Evolutionary conservation across 2,329 filamentous ascomycete genomes (phyloP).

Genomic region (Monosporascus ibericus): DNA sequence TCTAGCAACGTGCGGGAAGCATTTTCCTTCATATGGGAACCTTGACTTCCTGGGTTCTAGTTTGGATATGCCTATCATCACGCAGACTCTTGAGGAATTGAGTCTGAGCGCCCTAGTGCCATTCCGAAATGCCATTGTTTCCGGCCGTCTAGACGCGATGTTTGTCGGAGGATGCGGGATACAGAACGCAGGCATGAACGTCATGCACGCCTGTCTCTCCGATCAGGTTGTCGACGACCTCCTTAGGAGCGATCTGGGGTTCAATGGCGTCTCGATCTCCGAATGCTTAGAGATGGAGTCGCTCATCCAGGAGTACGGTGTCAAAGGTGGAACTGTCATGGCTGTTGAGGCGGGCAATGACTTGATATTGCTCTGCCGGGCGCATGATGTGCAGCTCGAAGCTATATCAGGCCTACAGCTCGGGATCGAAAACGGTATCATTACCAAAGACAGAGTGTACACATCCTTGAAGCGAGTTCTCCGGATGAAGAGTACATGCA

Average conservation of each 20-base stretch:
- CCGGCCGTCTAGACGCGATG: constrained; percentile 80
- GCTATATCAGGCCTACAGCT: constrained; percentile 85
- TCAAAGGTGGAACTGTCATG: constrained; percentile 95
- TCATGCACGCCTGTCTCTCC: constrained; percentile 90
- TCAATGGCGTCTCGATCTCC: constrained; percentile 87
- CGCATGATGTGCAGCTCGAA: constrained; percentile 83
- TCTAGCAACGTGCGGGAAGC: constrained; percentile 84
- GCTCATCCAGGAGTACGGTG: constrained; percentile 90
- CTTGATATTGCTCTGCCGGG: constrained; percentile 79
- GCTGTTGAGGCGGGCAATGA: constrained; percentile 95
- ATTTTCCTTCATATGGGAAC: constrained; percentile 95
- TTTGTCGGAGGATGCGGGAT: constrained; percentile 95
- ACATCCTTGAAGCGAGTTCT: constrained; percentile 76
- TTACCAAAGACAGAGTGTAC: constrained; percentile 72
- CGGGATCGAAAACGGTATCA: constrained; percentile 84
- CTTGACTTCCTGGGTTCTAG: constrained; percentile 89
- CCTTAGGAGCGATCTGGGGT: constrained; percentile 80
- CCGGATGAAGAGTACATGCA: constrained; percentile 75
- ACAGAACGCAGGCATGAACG: constrained; percentile 84
- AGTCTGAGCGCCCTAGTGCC: constrained; percentile 88
- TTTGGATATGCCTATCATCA: constrained; percentile 90
- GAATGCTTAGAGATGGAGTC: constrained; percentile 97
- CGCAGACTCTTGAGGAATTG: constrained; percentile 85
- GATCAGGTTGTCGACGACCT: constrained; percentile 90
- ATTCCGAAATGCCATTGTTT: constrained; percentile 81